Evolutionary conservation across 2,329 filamentous ascomycete genomes (phyloP).

Genomic region (Fusarium anthophilum): DNA sequence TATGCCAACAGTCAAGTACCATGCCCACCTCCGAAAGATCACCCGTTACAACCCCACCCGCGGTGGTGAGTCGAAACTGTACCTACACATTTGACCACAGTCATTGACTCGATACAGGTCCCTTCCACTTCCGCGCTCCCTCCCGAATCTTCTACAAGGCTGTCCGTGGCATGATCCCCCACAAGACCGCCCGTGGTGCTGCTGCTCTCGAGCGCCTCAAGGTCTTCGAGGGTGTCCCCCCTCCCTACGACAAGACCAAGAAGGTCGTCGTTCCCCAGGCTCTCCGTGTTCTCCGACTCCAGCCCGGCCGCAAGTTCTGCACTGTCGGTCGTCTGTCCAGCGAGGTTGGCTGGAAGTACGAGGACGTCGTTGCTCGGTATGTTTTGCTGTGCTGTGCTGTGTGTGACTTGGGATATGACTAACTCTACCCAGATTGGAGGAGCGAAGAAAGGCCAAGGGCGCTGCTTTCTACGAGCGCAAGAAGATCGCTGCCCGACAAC

Average conservation of each 20-base stretch:
- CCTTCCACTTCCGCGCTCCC: conserved; percentile 99
- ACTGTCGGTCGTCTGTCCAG: conserved; percentile 97
- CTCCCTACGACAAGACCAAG: conserved; percentile 99
- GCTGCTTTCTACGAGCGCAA: conserved; percentile 99
- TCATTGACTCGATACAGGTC: conserved; percentile 67
- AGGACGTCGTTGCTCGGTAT: conserved; percentile 97
- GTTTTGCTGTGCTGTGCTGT: conserved; percentile 51
- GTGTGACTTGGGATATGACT: conserved; percentile 6
- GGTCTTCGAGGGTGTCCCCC: conserved; percentile 99
- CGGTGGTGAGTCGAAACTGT: conserved; percentile 75
- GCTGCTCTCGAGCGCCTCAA: conserved; percentile 98
- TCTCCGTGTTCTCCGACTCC: conserved; percentile 92
- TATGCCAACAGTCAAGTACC: conserved; percentile 90
- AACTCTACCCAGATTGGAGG: conserved; percentile 79
- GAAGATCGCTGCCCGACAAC: conserved; percentile 92
- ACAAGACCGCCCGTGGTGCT: conserved; percentile 98
- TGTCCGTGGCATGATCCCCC: conserved; percentile 99
- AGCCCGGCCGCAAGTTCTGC: conserved; percentile 99
- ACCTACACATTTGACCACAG: conserved; percentile 41
- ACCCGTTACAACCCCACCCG: conserved; percentile 99
- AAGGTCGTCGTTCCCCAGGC: conserved; percentile 99
- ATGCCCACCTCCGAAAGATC: conserved; percentile 99
- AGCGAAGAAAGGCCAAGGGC: conserved; percentile 99
- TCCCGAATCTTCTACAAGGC: conserved; percentile 99
- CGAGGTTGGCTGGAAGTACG: conserved; percentile 99